Evolutionary conservation across 1,284 basidiomycete species (phyloP), one percentile per base, ranked within the genome.

Genomic region (Sporisorium sorghi): DNA sequence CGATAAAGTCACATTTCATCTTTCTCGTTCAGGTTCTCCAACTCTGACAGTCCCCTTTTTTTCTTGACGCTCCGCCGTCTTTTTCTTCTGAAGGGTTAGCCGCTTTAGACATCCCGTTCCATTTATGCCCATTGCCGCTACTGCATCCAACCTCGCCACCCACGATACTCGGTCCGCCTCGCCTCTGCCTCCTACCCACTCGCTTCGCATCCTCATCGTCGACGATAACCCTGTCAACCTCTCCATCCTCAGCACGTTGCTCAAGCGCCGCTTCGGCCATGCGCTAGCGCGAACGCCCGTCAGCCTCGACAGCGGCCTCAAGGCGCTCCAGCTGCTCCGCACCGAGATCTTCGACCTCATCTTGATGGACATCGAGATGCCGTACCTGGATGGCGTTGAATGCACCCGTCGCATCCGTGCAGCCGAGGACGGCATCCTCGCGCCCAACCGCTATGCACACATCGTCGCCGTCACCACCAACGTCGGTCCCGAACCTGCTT

Each of bases 141-240:
- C 23, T 39, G 17, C 39, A 30, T 51, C 53, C 26, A 37, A 24
- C 23, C 14, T 58, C 47, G 48, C 39, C 55, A 17, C 12, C 14
- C 50, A 49, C 43, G 50, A 53, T 28, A 54, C 30, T 21, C 58
- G 68, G 21, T 26, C 61, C 30, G 37, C 48, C 23, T 60, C 70
- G 54, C 64, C 71, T 54, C 44, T 60, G 47, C 60, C 65, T 26
- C 53, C 64, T 26, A 68, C 60, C 32, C 37, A 74, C 33, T 69
- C 65, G 58, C 68, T 81, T 10, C 76, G 79, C 52, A 68, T 81
- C 30, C 72, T 81, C 33, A 35, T 81, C 42, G 79, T 81, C 50
- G 79, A 81, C 51, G 79, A 81, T 69, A 78, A 81, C 55, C 72
- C 66, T 32, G 52, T 81, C 76, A 81, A 81, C 37, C 78, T 81